Evolutionary conservation across 2,329 filamentous ascomycete genomes (phyloP), one percentile per base, ranked within the genome.

Genomic region (Colletotrichum magnum): DNA sequence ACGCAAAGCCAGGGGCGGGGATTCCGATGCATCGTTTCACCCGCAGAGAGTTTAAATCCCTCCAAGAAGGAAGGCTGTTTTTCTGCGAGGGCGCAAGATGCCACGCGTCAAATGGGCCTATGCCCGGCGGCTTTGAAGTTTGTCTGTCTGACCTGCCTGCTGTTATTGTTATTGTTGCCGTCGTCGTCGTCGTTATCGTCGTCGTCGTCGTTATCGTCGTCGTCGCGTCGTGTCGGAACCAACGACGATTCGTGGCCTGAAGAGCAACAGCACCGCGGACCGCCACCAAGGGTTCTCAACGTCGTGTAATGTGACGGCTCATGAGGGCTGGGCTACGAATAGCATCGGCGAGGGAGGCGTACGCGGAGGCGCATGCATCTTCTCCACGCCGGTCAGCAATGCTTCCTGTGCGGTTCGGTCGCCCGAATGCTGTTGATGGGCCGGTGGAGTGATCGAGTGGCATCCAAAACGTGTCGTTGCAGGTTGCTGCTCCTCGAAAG

Each of bases 1-100:
- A 60, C 26, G 66, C 36, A 56, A 69, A 60, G 66, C 63, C 56
- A 69, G 66, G 61, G 66, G 63, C 62, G 66, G 66, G 64, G 62
- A 66, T 59, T 52, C 66, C 66, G 62, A 66, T 69, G 66, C 62
- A 66, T 60, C 64, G 62, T 66, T 69, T 69, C 62, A 69, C 57
- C 62, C 56, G 43, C 24, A 18, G 43, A 39, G 66, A 69, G 62
- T 69, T 64, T 69, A 69, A 68, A 60, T 59, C 59, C 57, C 66
- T 56, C 43, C 56, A 50, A 56, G 66, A 56, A 50, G 36, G 51
- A 57, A 51, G 43, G 21, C 10, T 15, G 26, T 39, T 41, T 60
- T 5, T 52, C 26, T 41, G 10, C 15, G 56, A 53, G 28, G 41
- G 51, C 43, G 45, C 26, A 48, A 43, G n/a, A 28, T 61, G 54